A percentile compares a stretch with the other conserved stretches of the same genome.
These are phyloP conservation scores for Vaccinium darrowii DNA, from an alignment of 148 eudicot species.

Conservation along the genomic window DNA sequence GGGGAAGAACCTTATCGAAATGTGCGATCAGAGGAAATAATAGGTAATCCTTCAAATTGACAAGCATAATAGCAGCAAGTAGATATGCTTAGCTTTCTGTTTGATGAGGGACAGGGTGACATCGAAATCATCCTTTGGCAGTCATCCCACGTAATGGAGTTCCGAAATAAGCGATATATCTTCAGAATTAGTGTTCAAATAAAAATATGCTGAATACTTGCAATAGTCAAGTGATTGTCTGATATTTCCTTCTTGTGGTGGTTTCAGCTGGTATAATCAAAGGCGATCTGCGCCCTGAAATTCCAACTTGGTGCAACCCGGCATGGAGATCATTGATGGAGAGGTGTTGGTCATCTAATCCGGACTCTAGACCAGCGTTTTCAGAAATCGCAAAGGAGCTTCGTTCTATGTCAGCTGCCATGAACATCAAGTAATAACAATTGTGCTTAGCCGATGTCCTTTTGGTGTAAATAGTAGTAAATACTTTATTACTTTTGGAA, in stretches of 20 bases:
- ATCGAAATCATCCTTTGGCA: not conserved
- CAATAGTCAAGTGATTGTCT: not conserved
- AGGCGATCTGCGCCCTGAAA: conserved; percentile 37
- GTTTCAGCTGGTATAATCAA: conserved; percentile 40
- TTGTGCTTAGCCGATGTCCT: not conserved
- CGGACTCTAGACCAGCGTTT: conserved; percentile 26
- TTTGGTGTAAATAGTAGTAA: conserved; percentile 4
- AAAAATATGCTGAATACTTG: not conserved
- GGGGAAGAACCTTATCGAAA: conserved; percentile 48
- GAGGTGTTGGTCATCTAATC: conserved; percentile 43
- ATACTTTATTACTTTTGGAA: not conserved
- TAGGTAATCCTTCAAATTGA: conserved; percentile 28
- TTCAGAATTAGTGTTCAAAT: not conserved
- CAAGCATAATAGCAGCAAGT: not conserved
- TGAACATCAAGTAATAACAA: conserved; percentile 26
- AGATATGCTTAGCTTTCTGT: not conserved
- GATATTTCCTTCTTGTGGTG: not conserved
- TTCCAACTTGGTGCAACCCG: conserved; percentile 45
- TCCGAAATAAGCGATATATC: not conserved
- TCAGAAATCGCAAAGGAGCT: conserved; percentile 29
- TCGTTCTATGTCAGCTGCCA: conserved; percentile 23
- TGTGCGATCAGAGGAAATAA: conserved; percentile 38
- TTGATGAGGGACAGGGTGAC: not conserved
- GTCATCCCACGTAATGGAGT: not conserved
- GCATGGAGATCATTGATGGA: conserved; percentile 52